phyloP scores from a whole-genome alignment of 1,139 yeast genomes.

The Geotrichum cucujoidarum region DNA sequence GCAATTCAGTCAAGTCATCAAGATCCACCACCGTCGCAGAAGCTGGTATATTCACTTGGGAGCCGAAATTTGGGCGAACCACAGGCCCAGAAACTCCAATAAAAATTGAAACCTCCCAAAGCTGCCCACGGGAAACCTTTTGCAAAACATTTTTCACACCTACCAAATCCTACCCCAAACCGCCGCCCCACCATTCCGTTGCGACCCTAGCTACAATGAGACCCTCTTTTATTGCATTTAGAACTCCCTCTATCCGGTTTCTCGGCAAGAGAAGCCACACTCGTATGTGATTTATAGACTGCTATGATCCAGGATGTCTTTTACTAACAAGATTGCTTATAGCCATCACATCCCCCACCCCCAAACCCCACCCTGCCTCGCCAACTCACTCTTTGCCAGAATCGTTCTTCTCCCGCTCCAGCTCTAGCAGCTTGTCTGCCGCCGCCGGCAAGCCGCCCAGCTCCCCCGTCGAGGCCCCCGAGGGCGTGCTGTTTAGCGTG shows the following conservation, averaged over 20 bases:
- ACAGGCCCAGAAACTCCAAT: not conserved
- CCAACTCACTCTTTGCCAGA: constrained; percentile 45
- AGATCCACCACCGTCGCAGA: too few species aligned
- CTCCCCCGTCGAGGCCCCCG: constrained; percentile 40
- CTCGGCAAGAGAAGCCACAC: constrained; percentile 38
- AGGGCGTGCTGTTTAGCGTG: constrained; percentile 54
- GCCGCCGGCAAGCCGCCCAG: constrained; percentile 38
- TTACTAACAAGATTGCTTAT: not conserved
- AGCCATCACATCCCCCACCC: constrained; percentile 35
- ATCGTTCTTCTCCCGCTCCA: constrained; percentile 44
- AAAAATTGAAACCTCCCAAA: too few species aligned
- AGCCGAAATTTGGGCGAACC: not conserved
- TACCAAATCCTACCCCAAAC: not conserved
- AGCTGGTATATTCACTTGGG: too few species aligned
- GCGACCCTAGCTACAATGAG: constrained; percentile 36
- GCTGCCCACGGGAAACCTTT: too few species aligned
- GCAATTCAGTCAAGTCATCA: too few species aligned
- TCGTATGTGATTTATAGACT: too few species aligned
- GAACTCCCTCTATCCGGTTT: constrained; percentile 40
- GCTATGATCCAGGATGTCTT: too few species aligned
- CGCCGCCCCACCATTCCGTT: constrained; percentile 21
- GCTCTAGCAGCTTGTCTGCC: constrained; percentile 38
- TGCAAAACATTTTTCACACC: too few species aligned
- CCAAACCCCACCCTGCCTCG: constrained; percentile 45
- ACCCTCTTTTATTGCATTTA: constrained; percentile 28